Conservation (phyloP, 768 basidiomycete genomes). For the Dioszegia crocea region DNA sequence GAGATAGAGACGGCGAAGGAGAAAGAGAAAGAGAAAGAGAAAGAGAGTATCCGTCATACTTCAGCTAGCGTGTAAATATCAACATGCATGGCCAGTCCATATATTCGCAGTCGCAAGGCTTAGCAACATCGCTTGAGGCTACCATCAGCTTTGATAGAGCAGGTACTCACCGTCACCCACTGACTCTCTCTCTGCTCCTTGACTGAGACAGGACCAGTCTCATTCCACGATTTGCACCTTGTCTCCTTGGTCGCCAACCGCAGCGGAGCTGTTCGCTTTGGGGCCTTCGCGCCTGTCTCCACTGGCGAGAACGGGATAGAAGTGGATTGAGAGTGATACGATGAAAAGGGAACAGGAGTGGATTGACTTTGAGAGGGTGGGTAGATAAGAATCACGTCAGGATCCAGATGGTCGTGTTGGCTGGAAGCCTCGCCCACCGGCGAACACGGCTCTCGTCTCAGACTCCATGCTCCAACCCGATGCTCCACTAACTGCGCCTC, state of each 20-base stretch:
- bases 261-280: not conserved
- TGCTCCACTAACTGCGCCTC: conserved; percentile 22
- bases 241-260: not conserved
- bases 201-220: not conserved
- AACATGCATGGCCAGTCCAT: conserved; percentile 15
- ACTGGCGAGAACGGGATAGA: no score
- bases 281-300: not conserved
- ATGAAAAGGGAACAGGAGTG: no score
- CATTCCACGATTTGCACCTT: conserved; percentile 7
- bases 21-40: conserved; percentile 12
- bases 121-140: conserved; percentile 30
- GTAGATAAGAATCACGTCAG: conserved; percentile 21
- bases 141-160: not conserved
- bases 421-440: not conserved
- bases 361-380: conserved; percentile 19
- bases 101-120: conserved; percentile 31
- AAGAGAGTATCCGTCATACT: conserved; percentile 5
- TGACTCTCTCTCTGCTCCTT: conserved; percentile 18
- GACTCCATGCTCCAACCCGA: not conserved
- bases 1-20: not conserved
- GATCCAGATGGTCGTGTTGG: not conserved
- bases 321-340: no score
- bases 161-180: conserved; percentile 23
- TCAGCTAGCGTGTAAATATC: not conserved
- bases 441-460: not conserved